Evolutionary conservation across 108 stramenopile species (phyloP).

Genomic region (Pseudonitzschia delicatissima): DNA sequence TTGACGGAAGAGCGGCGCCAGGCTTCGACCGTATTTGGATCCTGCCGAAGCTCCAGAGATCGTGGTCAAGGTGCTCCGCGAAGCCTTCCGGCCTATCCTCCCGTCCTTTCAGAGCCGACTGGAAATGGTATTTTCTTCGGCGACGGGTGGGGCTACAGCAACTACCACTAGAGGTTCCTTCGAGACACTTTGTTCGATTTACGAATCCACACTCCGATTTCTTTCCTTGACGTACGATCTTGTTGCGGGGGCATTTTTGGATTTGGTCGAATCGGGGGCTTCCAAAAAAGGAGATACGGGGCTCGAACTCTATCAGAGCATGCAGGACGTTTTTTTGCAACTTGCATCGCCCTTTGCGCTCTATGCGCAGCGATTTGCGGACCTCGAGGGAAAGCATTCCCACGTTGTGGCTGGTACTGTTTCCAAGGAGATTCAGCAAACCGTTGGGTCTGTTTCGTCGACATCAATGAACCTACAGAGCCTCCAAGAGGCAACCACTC

Average conservation of each 20-base stretch:
- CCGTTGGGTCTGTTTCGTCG: slow-evolving; percentile 31
- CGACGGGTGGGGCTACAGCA: slow-evolving; percentile 22
- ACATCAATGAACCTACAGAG: slow-evolving; percentile 8
- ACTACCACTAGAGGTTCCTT: slow-evolving; percentile 46
- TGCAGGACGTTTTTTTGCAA: slow-evolving; percentile 45
- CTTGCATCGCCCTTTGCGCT: slow-evolving; percentile 72
- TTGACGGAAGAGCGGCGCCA: slow-evolving; percentile 70
- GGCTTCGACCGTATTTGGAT: slow-evolving; percentile 65
- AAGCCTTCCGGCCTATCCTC: slow-evolving; percentile 78
- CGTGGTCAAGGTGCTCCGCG: slow-evolving; percentile 54
- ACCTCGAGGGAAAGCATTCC: slow-evolving; percentile 55
- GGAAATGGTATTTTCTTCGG: slow-evolving; percentile 71
- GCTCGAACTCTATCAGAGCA: slow-evolving; percentile 35
- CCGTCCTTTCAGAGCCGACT: slow-evolving; percentile 68
- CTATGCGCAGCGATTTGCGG: slow-evolving; percentile 55
- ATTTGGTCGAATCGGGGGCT: slow-evolving; percentile 36
- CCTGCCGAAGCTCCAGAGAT: slow-evolving; percentile 59
- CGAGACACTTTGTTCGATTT: slow-evolving; percentile 65
- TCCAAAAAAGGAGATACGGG: slow-evolving; percentile 27
- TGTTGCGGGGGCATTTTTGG: slow-evolving; percentile 59
- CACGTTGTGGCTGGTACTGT: slow-evolving; percentile 47
- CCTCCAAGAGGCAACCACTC: slow-evolving; percentile 56
- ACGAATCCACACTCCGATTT: slow-evolving; percentile 79
- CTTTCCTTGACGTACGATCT: slow-evolving; percentile 78
- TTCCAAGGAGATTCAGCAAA: slow-evolving; percentile 62